phyloP scores from a whole-genome alignment of 345 rosid genomes.

The Theobroma cacao region DNA sequence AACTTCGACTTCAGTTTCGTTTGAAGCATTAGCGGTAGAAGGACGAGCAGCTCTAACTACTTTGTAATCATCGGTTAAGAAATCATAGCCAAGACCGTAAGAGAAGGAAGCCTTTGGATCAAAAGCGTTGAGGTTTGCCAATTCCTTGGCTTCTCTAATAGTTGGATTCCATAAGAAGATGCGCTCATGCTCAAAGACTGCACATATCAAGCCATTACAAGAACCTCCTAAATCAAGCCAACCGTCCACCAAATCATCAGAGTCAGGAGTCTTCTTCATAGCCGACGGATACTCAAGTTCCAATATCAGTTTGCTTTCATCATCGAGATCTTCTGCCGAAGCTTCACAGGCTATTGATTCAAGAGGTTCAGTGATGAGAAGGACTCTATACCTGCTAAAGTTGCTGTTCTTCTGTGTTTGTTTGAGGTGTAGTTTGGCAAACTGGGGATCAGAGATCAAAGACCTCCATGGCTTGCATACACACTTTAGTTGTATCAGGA shows the following conservation, averaged over 20 bases:
- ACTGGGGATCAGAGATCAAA: not conserved
- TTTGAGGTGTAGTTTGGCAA: not conserved
- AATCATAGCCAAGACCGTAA: not conserved
- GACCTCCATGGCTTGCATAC: not conserved
- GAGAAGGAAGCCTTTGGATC: not conserved
- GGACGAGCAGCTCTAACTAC: not conserved
- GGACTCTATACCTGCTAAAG: not conserved
- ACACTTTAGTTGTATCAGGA: not conserved
- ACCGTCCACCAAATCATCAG: not conserved
- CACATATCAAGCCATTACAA: not conserved
- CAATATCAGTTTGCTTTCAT: not conserved
- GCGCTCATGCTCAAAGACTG: not conserved
- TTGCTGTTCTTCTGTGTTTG: not conserved
- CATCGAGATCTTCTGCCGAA: not conserved
- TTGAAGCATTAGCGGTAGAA: not conserved
- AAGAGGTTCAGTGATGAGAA: not conserved
- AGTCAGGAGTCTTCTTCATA: not conserved
- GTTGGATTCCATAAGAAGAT: not conserved
- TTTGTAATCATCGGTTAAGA: not conserved
- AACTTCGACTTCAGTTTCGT: not conserved
- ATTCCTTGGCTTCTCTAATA: not conserved
- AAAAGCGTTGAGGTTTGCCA: not conserved
- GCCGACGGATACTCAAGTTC: not conserved
- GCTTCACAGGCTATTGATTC: not conserved
- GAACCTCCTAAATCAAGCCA: not conserved